These are phyloP conservation scores for Tricholoma saponaceum DNA, from an alignment of 768 basidiomycete genomes.

Conservation along the genomic window DNA sequence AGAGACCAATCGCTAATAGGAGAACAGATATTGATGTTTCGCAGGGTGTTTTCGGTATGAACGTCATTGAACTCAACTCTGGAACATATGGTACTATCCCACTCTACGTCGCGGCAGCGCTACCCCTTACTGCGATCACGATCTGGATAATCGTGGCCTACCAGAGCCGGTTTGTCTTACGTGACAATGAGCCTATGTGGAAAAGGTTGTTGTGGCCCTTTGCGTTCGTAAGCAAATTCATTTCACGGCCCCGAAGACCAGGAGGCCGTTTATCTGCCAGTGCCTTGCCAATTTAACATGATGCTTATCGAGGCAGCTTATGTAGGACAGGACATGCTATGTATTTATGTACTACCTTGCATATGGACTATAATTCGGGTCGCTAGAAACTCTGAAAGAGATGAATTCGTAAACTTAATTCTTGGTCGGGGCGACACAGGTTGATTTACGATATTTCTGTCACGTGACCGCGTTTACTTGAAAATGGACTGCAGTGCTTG, in stretches of 20 bases:
- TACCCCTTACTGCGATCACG: conserved; percentile 40
- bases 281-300: too few relatives aligned
- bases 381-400: too few relatives aligned
- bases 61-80: conserved; percentile 39
- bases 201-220: background rate
- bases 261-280: background rate
- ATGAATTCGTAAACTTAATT: too few relatives aligned
- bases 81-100: conserved; percentile 26
- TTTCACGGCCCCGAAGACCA: background rate
- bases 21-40: background rate
- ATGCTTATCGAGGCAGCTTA: too few relatives aligned
- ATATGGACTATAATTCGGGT: too few relatives aligned
- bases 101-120: conserved; percentile 33
- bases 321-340: too few relatives aligned
- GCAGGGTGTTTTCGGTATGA: conserved; percentile 56
- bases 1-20: conserved; percentile 6
- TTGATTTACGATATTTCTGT: too few relatives aligned
- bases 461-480: too few relatives aligned
- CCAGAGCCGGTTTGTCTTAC: conserved; percentile 19
- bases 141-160: conserved; percentile 43
- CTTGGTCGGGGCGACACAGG: too few relatives aligned
- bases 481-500: too few relatives aligned
- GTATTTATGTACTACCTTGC: too few relatives aligned
- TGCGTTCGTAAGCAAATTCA: background rate
- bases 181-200: background rate